phyloP scores from a whole-genome alignment of 1,139 yeast genomes.

The Pichia sp. region DNA sequence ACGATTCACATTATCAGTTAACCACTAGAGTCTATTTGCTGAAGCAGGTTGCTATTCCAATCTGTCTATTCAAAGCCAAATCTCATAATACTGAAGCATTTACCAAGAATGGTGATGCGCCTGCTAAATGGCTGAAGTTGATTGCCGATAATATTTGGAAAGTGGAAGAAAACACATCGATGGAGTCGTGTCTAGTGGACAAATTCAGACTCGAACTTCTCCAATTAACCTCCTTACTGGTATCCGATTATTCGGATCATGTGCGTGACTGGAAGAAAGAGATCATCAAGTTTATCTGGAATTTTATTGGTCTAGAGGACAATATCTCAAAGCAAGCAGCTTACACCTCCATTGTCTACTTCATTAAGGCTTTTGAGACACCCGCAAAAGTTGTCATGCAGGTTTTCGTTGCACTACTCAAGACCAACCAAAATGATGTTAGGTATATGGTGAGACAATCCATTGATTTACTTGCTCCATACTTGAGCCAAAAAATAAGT shows the following conservation, averaged over 20 bases:
- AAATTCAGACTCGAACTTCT: constrained; percentile 69
- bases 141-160: constrained; percentile 71
- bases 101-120: constrained; percentile 28
- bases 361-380: constrained; percentile 83
- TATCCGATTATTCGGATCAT: constrained; percentile 58
- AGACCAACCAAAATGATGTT: constrained; percentile 84
- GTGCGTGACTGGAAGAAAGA: constrained; percentile 71
- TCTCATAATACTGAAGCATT: constrained; percentile 43
- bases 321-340: constrained; percentile 89
- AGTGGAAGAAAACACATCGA: constrained; percentile 29
- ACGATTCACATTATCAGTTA: constrained; percentile 36
- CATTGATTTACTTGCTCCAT: constrained; percentile 83
- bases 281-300: constrained; percentile 92
- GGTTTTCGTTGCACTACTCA: constrained; percentile 81
- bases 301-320: constrained; percentile 84
- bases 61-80: constrained; percentile 57
- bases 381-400: constrained; percentile 86
- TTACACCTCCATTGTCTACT: constrained; percentile 79
- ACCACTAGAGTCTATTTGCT: constrained; percentile 58
- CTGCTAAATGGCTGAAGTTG: constrained; percentile 55
- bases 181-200: constrained; percentile 64
- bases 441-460: constrained; percentile 82
- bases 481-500: constrained; percentile 67
- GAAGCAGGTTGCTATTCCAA: constrained; percentile 58
- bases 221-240: constrained; percentile 72